Base-by-base conservation (phyloP, 768 basidiomycete genomes). In the Phaeotremella fagi region DNA sequence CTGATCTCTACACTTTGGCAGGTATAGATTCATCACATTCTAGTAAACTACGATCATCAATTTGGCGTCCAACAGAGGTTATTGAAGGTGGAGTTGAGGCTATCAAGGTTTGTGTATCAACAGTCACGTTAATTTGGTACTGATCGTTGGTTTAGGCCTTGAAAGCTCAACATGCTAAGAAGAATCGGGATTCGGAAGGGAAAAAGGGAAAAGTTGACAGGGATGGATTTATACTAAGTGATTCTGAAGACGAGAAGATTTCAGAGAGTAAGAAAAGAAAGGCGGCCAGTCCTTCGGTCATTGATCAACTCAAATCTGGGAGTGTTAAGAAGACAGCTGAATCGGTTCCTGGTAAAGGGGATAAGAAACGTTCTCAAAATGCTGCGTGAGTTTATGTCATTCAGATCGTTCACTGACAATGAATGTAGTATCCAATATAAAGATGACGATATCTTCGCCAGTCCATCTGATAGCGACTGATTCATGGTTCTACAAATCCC, bases 21-120 rank as follows among this genome's bases (percentile, higher is more conserved):
- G 57, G 54, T n/a, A 65, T 65, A 31, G 57, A 59, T 20, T 65
- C 60, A 14, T 52, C 56, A 27, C 63, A 65, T 48, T 54, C 60
- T 11, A 60, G 45, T 23, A 52, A 56, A 22, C 38, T 65, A 20
- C 53, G 61, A 3, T 59, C 60, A 3, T 36, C 54, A 3, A 52
- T 65, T 4, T 65, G 53, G 46, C 56, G 63, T 20, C 57, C 63
- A 36, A 20, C 27, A 14, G 63, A 65, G 23, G 49, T 61, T 23
- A 48, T 57, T 24, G 26, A 20, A 37, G 52, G 50, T 16, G 63
- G 59, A 5, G 27, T 20, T 11, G 49, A 36, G 3, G 59, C 33
- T 6, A 49, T 64, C 35, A 50, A 57, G 41, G 59, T 64, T 29
- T 45, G 42, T 15, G 20, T 9, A 1, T 4, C n/a, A 3, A 12